Evolutionary conservation across 257 asterid species (phyloP).

Genomic region (Przewalskia tangutica): DNA sequence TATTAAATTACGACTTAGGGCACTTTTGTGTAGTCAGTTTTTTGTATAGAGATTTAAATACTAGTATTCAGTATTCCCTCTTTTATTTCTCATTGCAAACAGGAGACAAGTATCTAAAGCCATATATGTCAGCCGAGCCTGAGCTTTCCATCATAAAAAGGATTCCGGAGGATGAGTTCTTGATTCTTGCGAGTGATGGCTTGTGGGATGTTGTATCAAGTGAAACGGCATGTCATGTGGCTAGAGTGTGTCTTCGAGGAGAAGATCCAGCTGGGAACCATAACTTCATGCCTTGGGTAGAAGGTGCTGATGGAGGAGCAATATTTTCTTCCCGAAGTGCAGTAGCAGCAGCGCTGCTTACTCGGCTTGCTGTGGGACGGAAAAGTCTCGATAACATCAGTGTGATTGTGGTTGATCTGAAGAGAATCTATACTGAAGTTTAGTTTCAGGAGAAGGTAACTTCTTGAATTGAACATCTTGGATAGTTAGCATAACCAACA

Average conservation of each 20-base stretch:
- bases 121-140: constrained; percentile 6
- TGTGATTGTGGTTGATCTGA: constrained; percentile 12
- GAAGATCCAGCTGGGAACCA: not conserved
- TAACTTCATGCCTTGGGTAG: not conserved
- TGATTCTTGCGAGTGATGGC: constrained; percentile 17
- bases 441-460: not conserved
- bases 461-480: not conserved
- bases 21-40: not conserved
- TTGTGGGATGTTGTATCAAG: constrained; percentile 19
- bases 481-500: too few species aligned
- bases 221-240: constrained; percentile 5
- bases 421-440: not conserved
- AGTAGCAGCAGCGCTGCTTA: constrained; percentile 8
- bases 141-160: constrained; percentile 11
- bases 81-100: not conserved
- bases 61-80: not conserved
- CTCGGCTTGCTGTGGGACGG: constrained; percentile 11
- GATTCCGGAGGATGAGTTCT: constrained; percentile 13
- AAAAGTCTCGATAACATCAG: constrained; percentile 6
- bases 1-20: not conserved
- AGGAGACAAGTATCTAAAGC: constrained; percentile 13
- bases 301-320: not conserved
- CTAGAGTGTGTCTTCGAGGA: constrained; percentile 7
- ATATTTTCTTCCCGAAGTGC: constrained; percentile 8
- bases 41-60: not conserved